Conservation (phyloP, 1,284 basidiomycete species). For the Inonotus obliquus region DNA sequence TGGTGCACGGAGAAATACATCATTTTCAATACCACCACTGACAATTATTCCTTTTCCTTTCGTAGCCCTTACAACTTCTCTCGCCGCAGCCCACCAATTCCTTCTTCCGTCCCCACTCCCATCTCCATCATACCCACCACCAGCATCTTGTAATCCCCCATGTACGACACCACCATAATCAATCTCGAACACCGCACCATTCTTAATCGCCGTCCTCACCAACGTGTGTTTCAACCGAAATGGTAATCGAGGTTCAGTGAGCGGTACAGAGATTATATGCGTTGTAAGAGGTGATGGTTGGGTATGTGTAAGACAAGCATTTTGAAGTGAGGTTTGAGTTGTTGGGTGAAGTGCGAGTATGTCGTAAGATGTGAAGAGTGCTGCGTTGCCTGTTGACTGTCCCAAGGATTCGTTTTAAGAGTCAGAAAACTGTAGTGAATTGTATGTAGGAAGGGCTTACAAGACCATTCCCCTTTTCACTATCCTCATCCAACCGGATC, state of each 20-base stretch:
- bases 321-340: constrained; percentile 65
- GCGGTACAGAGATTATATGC: constrained; percentile 78
- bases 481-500: constrained; percentile 69
- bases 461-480: constrained; percentile 77
- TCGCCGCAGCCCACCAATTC: constrained; percentile 78
- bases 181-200: constrained; percentile 83
- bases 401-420: background rate
- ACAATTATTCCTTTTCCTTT: constrained; percentile 72
- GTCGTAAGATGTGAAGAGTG: constrained; percentile 63
- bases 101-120: constrained; percentile 49
- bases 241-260: constrained; percentile 73
- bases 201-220: constrained; percentile 74
- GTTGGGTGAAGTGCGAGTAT: constrained; percentile 72
- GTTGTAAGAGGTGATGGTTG: constrained; percentile 73
- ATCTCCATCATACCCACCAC: constrained; percentile 43
- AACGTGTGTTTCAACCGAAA: constrained; percentile 81
- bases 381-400: constrained; percentile 57
- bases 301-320: constrained; percentile 79
- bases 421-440: background rate
- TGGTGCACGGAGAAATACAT: constrained; percentile 60
- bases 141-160: constrained; percentile 42
- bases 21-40: constrained; percentile 54
- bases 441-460: constrained; percentile 36
- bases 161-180: constrained; percentile 69
- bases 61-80: constrained; percentile 70